Conservation (phyloP, 140 eudicot species). For the Flaveria floridana region DNA sequence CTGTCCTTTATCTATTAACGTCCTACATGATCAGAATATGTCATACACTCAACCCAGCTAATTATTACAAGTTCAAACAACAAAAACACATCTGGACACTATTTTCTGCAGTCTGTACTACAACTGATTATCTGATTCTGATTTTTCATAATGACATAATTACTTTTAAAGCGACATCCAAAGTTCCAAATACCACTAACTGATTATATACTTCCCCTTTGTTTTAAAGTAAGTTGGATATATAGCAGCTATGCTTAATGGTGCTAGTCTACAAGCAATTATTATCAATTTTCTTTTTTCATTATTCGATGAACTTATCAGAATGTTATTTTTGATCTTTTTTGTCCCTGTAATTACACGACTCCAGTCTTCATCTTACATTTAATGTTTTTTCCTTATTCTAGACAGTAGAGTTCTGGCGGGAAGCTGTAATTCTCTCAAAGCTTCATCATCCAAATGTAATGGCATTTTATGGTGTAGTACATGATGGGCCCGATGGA, state of each 20-base stretch:
- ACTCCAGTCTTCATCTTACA: background rate
- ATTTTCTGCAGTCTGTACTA: background rate
- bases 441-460: conserved; percentile 93
- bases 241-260: background rate
- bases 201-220: background rate
- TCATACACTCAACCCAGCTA: background rate
- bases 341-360: background rate
- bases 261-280: conserved; percentile 10
- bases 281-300: background rate
- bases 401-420: conserved; percentile 77
- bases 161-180: background rate
- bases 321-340: background rate
- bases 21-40: background rate
- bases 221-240: background rate
- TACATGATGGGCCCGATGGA: conserved; percentile 87
- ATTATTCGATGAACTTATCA: background rate
- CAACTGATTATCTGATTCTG: background rate
- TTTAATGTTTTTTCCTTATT: background rate
- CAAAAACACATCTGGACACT: background rate
- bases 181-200: background rate
- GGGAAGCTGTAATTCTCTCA: conserved; percentile 80
- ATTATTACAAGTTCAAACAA: background rate
- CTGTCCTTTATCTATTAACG: background rate
- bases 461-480: conserved; percentile 90
- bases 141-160: background rate